Conservation (phyloP, 225 moss, liverwort and hornwort genomes). For the Neckera pumila region DNA sequence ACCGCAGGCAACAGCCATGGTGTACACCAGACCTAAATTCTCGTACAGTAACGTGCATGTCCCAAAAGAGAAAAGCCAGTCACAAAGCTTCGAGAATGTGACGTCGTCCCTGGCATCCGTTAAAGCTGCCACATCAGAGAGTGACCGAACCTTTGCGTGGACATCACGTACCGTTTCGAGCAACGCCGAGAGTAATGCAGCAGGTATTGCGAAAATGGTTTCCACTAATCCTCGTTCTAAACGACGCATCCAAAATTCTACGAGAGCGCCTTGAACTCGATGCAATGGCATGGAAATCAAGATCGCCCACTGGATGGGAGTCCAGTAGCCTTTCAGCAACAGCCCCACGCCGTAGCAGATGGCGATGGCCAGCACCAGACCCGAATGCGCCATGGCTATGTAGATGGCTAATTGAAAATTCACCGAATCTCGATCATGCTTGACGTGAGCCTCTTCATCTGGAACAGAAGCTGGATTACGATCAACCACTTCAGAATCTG, state of each 20-base stretch:
- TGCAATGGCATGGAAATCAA: conserved; percentile 79
- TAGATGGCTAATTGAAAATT: conserved; percentile 84
- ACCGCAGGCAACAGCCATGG: conserved; percentile 14
- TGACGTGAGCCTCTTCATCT: background rate
- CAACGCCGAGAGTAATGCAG: conserved; percentile 24
- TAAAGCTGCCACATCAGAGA: background rate
- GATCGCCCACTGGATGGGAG: conserved; percentile 75
- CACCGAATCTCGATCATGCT: conserved; percentile 6
- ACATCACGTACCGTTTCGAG: conserved; percentile 43
- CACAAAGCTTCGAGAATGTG: conserved; percentile 23
- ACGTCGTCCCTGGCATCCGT: background rate
- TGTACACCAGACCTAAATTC: conserved; percentile 26
- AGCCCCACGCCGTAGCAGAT: conserved; percentile 46
- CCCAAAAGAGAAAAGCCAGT: conserved; percentile 57
- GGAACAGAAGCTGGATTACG: background rate
- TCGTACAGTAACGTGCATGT: conserved; percentile 49
- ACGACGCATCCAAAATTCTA: conserved; percentile 53
- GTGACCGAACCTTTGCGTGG: conserved; percentile 2
- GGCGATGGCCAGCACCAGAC: conserved; percentile 40
- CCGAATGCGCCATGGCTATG: conserved; percentile 75
- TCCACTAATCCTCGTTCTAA: conserved; percentile 43
- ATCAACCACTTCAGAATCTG: background rate
- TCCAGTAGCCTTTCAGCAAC: conserved; percentile 50
- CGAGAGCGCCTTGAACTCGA: conserved; percentile 45
- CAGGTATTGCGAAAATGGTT: conserved; percentile 41